Evolutionary conservation across 1,284 basidiomycete genomes (phyloP).

Genomic region (Neolentinus lepideus): DNA sequence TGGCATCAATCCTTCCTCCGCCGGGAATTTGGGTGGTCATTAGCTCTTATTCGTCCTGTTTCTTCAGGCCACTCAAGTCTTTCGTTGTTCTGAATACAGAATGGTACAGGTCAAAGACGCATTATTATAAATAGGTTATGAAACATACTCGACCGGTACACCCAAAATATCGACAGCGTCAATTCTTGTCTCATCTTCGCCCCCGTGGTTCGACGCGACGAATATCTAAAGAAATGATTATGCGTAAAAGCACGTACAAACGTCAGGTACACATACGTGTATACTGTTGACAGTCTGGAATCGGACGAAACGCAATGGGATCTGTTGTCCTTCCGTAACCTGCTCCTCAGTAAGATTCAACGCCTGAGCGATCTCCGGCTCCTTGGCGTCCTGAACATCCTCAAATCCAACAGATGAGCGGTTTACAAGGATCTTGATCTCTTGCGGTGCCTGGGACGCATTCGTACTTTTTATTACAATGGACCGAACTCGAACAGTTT

Average conservation of each 20-base stretch:
- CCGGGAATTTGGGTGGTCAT: no score
- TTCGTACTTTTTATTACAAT: constrained; percentile 52
- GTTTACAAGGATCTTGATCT: constrained; percentile 66
- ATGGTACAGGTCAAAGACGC: background rate
- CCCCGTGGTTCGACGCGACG: constrained; percentile 70
- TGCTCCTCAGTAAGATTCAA: constrained; percentile 44
- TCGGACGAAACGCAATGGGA: constrained; percentile 65
- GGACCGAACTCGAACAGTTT: constrained; percentile 68
- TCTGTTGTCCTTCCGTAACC: constrained; percentile 46
- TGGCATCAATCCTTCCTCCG: no score
- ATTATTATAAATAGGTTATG: background rate
- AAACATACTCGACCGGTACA: constrained; percentile 49
- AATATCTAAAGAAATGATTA: constrained; percentile 49
- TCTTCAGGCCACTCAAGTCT: constrained; percentile 46
- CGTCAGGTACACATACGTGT: constrained; percentile 41
- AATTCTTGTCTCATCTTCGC: constrained; percentile 69
- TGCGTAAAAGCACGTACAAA: background rate
- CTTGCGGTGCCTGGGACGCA: constrained; percentile 51
- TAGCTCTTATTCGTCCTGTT: constrained; percentile 32
- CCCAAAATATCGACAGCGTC: constrained; percentile 75
- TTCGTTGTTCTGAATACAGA: constrained; percentile 38
- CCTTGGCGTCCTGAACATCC: constrained; percentile 47
- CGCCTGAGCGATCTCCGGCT: constrained; percentile 46
- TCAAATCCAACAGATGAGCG: constrained; percentile 60
- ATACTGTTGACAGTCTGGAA: constrained; percentile 75